phyloP scores from a whole-genome alignment of 352 stramenopile genomes.

The Plasmopara viticola region DNA sequence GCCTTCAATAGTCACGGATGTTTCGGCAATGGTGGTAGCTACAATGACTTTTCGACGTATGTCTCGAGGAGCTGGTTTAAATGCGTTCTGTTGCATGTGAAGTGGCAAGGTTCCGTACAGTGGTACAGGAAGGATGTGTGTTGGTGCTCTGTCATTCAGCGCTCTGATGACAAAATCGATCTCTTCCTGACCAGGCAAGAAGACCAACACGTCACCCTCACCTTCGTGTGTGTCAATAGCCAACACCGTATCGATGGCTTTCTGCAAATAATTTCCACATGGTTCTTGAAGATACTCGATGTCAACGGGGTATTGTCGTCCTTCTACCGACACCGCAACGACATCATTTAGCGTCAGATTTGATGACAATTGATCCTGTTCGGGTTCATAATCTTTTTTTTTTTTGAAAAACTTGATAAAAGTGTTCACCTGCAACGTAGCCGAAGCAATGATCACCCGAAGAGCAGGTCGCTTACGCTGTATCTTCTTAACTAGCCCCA shows the following conservation, averaged over 20 bases:
- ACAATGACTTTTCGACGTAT: slow-evolving; percentile 79
- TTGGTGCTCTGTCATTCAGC: slow-evolving; percentile 39
- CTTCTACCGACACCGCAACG: slow-evolving; percentile 71
- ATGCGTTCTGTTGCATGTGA: slow-evolving; percentile 91
- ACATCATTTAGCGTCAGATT: slow-evolving; percentile 33
- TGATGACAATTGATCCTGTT: not conserved
- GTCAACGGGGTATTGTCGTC: slow-evolving; percentile 89
- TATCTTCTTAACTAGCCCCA: slow-evolving; percentile 96
- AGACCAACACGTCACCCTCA: slow-evolving; percentile 92
- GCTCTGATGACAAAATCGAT: slow-evolving; percentile 88
- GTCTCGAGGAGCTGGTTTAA: slow-evolving; percentile 62
- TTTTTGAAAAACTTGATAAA: slow-evolving; percentile 90
- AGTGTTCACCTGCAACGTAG: slow-evolving; percentile 74
- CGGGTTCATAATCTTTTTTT: slow-evolving; percentile 23
- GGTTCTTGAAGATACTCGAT: slow-evolving; percentile 83
- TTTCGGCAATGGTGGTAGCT: slow-evolving; percentile 92
- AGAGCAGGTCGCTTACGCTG: slow-evolving; percentile 82
- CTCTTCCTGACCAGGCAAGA: slow-evolving; percentile 92
- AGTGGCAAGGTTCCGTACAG: slow-evolving; percentile 92
- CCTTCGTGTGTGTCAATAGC: slow-evolving; percentile 63
- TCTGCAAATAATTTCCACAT: slow-evolving; percentile 60
- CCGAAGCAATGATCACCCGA: slow-evolving; percentile 81
- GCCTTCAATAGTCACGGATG: slow-evolving; percentile 97
- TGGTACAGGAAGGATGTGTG: slow-evolving; percentile 52
- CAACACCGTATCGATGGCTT: slow-evolving; percentile 65